Percentiles rank a stretch among this genome's conserved stretches.
Conservation (phyloP, 2,329 filamentous ascomycete species). For the Conoideocrella luteorostrata region DNA sequence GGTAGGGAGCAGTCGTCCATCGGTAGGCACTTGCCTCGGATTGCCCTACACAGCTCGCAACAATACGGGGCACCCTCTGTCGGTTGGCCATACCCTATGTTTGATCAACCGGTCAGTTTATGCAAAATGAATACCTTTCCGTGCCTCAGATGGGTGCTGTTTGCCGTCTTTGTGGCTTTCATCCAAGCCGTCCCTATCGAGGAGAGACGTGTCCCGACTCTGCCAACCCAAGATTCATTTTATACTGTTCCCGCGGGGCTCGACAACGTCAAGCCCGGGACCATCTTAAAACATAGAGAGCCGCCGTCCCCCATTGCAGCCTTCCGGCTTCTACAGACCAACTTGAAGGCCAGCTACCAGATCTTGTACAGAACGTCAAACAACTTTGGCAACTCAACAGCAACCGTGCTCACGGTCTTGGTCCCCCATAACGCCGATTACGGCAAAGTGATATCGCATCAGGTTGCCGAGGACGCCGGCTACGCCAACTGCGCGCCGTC, state of each 20-base stretch:
- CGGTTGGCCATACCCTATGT: too few species aligned
- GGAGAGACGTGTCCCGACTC: not conserved
- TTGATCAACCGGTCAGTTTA: too few species aligned
- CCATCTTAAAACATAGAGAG: conserved; percentile 11
- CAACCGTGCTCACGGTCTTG: conserved; percentile 31
- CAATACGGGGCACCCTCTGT: too few species aligned
- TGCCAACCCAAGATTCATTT: conserved; percentile 14
- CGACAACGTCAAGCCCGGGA: conserved; percentile 1
- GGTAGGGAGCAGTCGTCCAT: too few species aligned
- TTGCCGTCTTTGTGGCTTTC: too few species aligned
- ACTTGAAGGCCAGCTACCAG: conserved; percentile 19
- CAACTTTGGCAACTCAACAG: conserved; percentile 24
- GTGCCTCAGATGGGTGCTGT: too few species aligned
- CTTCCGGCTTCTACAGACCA: conserved; percentile 11
- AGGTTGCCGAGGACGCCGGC: conserved; percentile 33
- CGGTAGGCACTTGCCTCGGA: too few species aligned
- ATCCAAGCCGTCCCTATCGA: too few species aligned
- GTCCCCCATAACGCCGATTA: conserved; percentile 25
- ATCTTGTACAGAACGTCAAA: conserved; percentile 35
- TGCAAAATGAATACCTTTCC: too few species aligned
- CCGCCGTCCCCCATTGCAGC: conserved; percentile 10
- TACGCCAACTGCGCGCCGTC: conserved; percentile 27
- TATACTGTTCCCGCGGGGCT: conserved; percentile 12
- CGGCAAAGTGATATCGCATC: conserved; percentile 32
- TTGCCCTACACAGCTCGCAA: too few species aligned